Evolutionary conservation across 495 filamentous ascomycete genomes (phyloP).

Genomic region (Cercophora scortea): DNA sequence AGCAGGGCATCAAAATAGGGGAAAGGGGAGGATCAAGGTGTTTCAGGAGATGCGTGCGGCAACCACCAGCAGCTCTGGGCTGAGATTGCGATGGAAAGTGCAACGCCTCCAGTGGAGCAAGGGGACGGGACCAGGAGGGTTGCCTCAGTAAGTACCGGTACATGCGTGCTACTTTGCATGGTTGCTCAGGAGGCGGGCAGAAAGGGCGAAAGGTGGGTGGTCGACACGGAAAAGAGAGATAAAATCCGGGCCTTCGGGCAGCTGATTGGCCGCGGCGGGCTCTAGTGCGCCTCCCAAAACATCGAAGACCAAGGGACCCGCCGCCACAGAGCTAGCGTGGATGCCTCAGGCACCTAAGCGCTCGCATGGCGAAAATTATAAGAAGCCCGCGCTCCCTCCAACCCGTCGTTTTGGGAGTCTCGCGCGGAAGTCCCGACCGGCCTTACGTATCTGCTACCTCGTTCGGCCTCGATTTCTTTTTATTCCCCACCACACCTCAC

Average conservation of each 20-base stretch:
- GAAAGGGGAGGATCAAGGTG: conserved; percentile 1
- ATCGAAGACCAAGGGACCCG: conserved; percentile 20
- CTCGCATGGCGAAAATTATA: conserved; percentile 36
- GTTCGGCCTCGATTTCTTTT: conserved; percentile 30
- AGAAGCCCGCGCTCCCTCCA: conserved; percentile 38
- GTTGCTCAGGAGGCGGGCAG: conserved; percentile 13
- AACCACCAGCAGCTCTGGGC: conserved; percentile 4
- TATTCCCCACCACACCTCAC: conserved; percentile 24
- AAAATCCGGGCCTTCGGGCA: conserved; percentile 9
- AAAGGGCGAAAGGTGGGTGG: conserved; percentile 6
- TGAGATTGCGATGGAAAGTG: conserved; percentile 3
- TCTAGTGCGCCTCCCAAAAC: conserved; percentile 16
- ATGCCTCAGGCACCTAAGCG: conserved; percentile 23
- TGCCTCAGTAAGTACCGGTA: conserved; percentile 21
- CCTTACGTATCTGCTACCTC: conserved; percentile 32
- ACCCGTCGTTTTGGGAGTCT: conserved; percentile 32
- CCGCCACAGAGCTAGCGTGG: conserved; percentile 23
- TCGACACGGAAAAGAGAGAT: conserved; percentile 14
- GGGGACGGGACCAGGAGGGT: not conserved
- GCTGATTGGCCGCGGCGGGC: conserved; percentile 18
- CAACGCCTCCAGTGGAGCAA: not conserved
- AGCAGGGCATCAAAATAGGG: conserved; percentile 8
- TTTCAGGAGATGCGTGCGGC: conserved; percentile 11
- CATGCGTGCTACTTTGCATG: conserved; percentile 14
- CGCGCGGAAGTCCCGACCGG: conserved; percentile 44